These are phyloP conservation scores for Hansenula lynferdii DNA, from an alignment of 1,139 yeast species.

Conservation along the genomic window DNA sequence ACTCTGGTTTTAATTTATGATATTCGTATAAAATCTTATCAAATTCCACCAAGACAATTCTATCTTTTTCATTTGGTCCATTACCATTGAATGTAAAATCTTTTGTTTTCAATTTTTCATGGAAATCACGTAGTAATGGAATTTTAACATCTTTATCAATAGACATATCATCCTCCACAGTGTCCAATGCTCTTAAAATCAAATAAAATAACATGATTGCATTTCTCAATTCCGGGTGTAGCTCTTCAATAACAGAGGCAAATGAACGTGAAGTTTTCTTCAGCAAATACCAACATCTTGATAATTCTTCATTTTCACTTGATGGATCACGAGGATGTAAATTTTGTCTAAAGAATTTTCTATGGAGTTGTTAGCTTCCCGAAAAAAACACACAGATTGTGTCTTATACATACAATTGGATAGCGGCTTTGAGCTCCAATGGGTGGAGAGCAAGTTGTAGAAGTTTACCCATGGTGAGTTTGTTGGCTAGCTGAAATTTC, in stretches of 20 bases:
- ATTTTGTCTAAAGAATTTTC: conserved; percentile 45
- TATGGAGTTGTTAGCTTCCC: neutral
- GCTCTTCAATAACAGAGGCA: conserved; percentile 86
- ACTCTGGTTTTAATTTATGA: conserved; percentile 67
- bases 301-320: conserved; percentile 41
- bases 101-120: conserved; percentile 50
- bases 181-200: conserved; percentile 86
- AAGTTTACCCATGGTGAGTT: conserved; percentile 57
- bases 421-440: conserved; percentile 59
- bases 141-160: conserved; percentile 66
- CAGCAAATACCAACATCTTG: conserved; percentile 67
- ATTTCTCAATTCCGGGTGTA: conserved; percentile 84
- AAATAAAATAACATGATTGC: conserved; percentile 82
- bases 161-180: conserved; percentile 96
- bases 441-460: conserved; percentile 66
- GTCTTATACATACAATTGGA: conserved; percentile 41
- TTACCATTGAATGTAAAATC: conserved; percentile 83
- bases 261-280: conserved; percentile 80
- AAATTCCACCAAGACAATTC: conserved; percentile 74
- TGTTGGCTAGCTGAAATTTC: neutral
- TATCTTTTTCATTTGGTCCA: conserved; percentile 75
- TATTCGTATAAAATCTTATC: conserved; percentile 64
- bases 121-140: conserved; percentile 68
- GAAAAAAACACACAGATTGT: neutral
- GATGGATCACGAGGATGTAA: conserved; percentile 47